Evolutionary conservation across 129 eudicot species (phyloP), one percentile per base, ranked within the genome.

Genomic region (Ambrosia trifida): DNA sequence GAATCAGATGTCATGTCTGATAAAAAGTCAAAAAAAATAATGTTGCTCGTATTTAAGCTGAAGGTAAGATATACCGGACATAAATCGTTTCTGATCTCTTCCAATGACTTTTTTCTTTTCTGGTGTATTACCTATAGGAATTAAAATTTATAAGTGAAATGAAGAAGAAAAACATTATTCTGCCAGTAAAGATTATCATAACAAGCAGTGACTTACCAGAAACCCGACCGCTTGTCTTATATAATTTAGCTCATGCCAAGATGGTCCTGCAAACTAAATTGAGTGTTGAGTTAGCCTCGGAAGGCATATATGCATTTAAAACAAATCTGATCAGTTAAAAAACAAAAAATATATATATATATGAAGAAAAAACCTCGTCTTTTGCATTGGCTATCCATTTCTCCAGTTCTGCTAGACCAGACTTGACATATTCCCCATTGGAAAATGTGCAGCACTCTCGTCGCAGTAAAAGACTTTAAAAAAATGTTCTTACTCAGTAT

Each of bases 181-280:
- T 20, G 54, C 2, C 69, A 45, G 18, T 69, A 74, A 6, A 33
- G 12, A 74, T 40, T 31, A 68, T 38, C 10, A 19, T 33, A 70
- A 78, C 77, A 66, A 66, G 33, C n/a, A 24, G 47, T 59, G 16
- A 52, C 11, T 8, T 75, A 95, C 99, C 96, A 95, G 82, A 77
- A 95, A 95, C 59, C 99, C 99, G 69, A 95, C 97, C 8, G 99
- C 99, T 78, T 95, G 99, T 78, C 99, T 86, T 58, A 95, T 95
- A 72, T 95, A 95, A 72, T 90, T 95, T 83, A 95, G 78, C 79
- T 95, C 99, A 80, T 90, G 96, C 99, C 99, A 95, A 53, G 99
- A 91, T 38, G 95, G 88, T 71, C 99, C 99, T 79, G 97, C 91
- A 88, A 74, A 95, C 99, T 95, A 80, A 38, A 86, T 61, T 61